These are phyloP conservation scores for Arabidopsis thaliana DNA, from an alignment of 345 rosid genomes.

Conservation along the genomic window DNA sequence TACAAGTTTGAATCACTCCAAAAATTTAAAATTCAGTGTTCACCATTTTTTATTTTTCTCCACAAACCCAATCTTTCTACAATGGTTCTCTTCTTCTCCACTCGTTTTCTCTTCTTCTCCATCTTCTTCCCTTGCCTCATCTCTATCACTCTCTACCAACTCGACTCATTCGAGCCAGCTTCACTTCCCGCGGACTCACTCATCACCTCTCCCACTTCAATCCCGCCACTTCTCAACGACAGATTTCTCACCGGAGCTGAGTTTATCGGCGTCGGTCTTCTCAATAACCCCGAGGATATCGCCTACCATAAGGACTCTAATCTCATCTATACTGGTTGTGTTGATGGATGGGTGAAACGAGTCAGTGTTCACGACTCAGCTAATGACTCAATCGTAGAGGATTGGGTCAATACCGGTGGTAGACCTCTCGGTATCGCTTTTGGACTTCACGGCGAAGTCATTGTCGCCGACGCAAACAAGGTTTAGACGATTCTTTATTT, in stretches of 20 bases:
- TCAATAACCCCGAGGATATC: conserved; percentile 70
- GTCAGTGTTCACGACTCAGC: conserved; percentile 46
- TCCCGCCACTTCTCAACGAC: conserved; percentile 41
- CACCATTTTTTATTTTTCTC: background rate
- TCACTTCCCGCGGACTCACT: conserved; percentile 54
- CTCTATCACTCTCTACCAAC: conserved; percentile 49
- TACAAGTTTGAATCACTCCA: background rate
- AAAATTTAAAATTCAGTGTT: background rate
- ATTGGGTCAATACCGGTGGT: conserved; percentile 77
- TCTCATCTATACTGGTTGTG: conserved; percentile 61
- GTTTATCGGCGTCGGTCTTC: conserved; percentile 50
- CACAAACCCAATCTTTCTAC: background rate
- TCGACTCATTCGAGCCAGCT: conserved; percentile 61
- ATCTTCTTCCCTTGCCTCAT: conserved; percentile 41
- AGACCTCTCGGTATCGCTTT: conserved; percentile 82
- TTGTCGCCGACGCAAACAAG: conserved; percentile 78
- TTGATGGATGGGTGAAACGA: conserved; percentile 86
- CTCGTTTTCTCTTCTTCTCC: conserved; percentile 36
- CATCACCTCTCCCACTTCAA: conserved; percentile 29
- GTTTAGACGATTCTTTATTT: conserved; percentile 37
- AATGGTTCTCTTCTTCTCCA: conserved; percentile 22
- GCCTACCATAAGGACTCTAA: conserved; percentile 48
- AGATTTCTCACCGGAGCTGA: conserved; percentile 56
- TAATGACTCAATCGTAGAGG: conserved; percentile 58
- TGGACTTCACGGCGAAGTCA: conserved; percentile 48